phyloP scores from a whole-genome alignment of 2,329 filamentous ascomycete species.

The Nannizziopsis barbatae region DNA sequence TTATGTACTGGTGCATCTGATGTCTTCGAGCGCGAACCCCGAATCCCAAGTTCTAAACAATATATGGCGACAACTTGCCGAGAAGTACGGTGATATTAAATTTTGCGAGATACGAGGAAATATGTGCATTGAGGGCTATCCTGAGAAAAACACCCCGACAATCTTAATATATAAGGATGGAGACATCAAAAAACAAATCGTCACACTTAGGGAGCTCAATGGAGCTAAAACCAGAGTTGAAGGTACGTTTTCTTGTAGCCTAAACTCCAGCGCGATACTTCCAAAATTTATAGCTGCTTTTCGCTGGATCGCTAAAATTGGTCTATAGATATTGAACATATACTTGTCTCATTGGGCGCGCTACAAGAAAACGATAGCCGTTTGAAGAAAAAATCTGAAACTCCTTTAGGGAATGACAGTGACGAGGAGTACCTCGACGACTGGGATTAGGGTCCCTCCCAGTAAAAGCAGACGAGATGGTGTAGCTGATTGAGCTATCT shows the following conservation, averaged over 20 bases:
- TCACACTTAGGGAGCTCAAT: conserved; percentile 72
- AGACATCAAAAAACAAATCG: conserved; percentile 80
- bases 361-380: conserved; percentile 68
- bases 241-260: conserved; percentile 24
- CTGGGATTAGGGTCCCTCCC: conserved; percentile 45
- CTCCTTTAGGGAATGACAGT: conserved; percentile 42
- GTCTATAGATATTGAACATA: conserved; percentile 56
- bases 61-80: conserved; percentile 73
- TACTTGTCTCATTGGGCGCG: conserved; percentile 73
- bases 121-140: conserved; percentile 93
- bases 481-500: not conserved
- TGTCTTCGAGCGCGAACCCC: conserved; percentile 64
- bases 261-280: not conserved
- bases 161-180: conserved; percentile 86
- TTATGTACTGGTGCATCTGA: conserved; percentile 66
- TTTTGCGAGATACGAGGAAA: conserved; percentile 91
- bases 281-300: not conserved
- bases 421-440: conserved; percentile 46
- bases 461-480: not conserved
- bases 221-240: conserved; percentile 59
- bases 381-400: conserved; percentile 49
- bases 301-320: not conserved
- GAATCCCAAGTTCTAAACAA: conserved; percentile 76
- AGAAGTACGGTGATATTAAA: conserved; percentile 85
- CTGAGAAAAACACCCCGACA: conserved; percentile 87